Evolutionary conservation across 1,139 yeast genomes (phyloP).

Genomic region (Pichia terricola): DNA sequence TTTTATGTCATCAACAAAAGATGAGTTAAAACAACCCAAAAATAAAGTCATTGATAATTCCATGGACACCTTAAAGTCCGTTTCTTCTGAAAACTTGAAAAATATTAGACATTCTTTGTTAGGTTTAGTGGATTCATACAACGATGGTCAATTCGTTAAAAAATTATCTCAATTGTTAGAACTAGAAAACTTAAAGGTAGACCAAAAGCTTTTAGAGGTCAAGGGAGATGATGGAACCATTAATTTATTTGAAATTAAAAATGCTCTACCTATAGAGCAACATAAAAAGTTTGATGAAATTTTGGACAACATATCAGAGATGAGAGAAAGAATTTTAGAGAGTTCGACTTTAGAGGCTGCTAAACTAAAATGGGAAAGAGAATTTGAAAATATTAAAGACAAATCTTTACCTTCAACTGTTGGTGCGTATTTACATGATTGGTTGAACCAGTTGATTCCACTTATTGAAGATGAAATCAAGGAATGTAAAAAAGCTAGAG

Average conservation of each 20-base stretch:
- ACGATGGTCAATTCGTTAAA: slow-evolving; percentile 18
- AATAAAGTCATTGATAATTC: slow-evolving; percentile 37
- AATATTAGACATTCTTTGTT: slow-evolving; percentile 70
- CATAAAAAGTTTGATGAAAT: slow-evolving; percentile 49
- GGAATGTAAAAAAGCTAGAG: slow-evolving; percentile 34
- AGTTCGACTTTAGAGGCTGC: slow-evolving; percentile 79
- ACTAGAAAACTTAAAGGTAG: slow-evolving; percentile 27
- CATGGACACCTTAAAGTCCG: slow-evolving; percentile 50
- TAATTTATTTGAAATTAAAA: slow-evolving; percentile 61
- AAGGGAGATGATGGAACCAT: slow-evolving; percentile 24
- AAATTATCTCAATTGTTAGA: slow-evolving; percentile 16
- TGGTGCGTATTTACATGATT: slow-evolving; percentile 69
- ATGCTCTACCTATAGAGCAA: slow-evolving; percentile 42
- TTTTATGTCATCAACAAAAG: slow-evolving; percentile 1
- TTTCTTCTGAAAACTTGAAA: slow-evolving; percentile 71
- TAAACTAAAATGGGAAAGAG: slow-evolving; percentile 78
- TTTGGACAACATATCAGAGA: slow-evolving; percentile 58
- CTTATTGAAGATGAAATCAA: slow-evolving; percentile 56
- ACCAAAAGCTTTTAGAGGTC: slow-evolving; percentile 23
- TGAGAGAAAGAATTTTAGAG: slow-evolving; percentile 71
- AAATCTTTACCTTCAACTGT: slow-evolving; percentile 44
- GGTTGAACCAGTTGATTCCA: slow-evolving; percentile 65
- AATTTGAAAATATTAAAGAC: slow-evolving; percentile 57
- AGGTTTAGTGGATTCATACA: slow-evolving; percentile 39
- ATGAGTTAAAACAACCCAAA: slow-evolving; percentile 7